These are phyloP conservation scores for Pisolithus marmoratus DNA, from an alignment of 768 basidiomycete species.

Conservation along the genomic window DNA sequence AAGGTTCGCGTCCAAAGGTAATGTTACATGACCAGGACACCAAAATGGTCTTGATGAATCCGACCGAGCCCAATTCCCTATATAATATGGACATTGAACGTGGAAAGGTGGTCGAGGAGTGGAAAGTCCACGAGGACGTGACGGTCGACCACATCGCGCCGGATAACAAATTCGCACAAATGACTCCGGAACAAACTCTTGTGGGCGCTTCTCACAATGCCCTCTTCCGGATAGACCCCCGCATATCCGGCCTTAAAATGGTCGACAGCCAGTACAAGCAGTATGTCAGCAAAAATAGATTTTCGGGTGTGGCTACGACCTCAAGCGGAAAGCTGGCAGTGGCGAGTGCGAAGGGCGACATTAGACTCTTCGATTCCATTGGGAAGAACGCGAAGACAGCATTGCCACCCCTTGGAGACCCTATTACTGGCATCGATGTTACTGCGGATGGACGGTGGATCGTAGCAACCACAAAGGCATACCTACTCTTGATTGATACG, in stretches of 20 bases:
- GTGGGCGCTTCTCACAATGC: slow-evolving; percentile 93
- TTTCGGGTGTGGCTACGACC: slow-evolving; percentile 90
- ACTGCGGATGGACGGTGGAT: slow-evolving; percentile 92
- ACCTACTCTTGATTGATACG: slow-evolving; percentile 90
- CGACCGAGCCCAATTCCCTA: slow-evolving; percentile 71
- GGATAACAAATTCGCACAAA: slow-evolving; percentile 91
- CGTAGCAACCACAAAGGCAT: slow-evolving; percentile 92
- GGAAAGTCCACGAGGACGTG: slow-evolving; percentile 93
- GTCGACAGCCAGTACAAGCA: slow-evolving; percentile 96
- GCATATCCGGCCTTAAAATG: slow-evolving; percentile 85
- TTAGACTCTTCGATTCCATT: slow-evolving; percentile 89
- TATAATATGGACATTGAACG: slow-evolving; percentile 90
- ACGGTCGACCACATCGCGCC: slow-evolving; percentile 87
- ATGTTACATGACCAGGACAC: slow-evolving; percentile 97
- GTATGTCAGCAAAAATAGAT: slow-evolving; percentile 91
- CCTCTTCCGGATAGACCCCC: slow-evolving; percentile 96
- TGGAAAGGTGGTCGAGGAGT: slow-evolving; percentile 96
- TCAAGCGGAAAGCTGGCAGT: slow-evolving; percentile 83
- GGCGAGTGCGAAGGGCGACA: slow-evolving; percentile 94
- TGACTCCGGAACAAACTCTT: slow-evolving; percentile 86
- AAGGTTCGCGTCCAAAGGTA: slow-evolving; percentile 45
- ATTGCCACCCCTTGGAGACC: slow-evolving; percentile 89
- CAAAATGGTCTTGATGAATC: slow-evolving; percentile 91
- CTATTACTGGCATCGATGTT: slow-evolving; percentile 91
- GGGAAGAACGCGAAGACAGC: slow-evolving; percentile 99